A percentile compares a stretch with the other conserved stretches of the same genome.
These are phyloP conservation scores for Solanum chiquidenum DNA, from an alignment of 257 asterid genomes.

Conservation along the genomic window DNA sequence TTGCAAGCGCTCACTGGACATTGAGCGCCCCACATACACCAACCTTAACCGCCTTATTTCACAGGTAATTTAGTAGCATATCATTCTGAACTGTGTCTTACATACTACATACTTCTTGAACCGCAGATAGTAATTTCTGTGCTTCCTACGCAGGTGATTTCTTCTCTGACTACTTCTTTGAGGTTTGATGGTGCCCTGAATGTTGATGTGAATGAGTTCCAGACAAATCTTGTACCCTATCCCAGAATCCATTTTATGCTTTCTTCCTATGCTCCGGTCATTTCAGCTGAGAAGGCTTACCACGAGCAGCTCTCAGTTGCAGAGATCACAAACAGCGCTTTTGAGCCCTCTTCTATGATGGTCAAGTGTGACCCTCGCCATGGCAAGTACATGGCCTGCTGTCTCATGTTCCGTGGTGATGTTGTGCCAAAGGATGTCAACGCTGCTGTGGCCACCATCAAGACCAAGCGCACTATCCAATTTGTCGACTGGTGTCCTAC, in stretches of 20 bases:
- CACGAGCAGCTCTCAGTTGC: conserved; percentile 19
- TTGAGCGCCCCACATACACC: conserved; percentile 18
- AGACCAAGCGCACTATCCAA: conserved; percentile 20
- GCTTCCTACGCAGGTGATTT: conserved; percentile 8
- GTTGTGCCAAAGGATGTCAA: conserved; percentile 20
- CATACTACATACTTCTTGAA: background rate
- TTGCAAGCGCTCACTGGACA: background rate
- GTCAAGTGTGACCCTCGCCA: conserved; percentile 22
- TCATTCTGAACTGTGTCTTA: background rate
- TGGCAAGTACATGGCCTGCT: conserved; percentile 22
- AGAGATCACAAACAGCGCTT: conserved; percentile 17
- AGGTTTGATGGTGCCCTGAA: conserved; percentile 23
- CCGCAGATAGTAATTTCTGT: background rate
- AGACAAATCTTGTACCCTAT: conserved; percentile 17
- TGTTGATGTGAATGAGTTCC: conserved; percentile 20
- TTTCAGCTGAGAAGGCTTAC: conserved; percentile 17
- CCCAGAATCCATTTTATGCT: conserved; percentile 16
- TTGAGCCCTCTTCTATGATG: conserved; percentile 22
- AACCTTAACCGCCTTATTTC: conserved; percentile 21
- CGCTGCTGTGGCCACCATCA: conserved; percentile 20
- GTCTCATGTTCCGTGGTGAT: conserved; percentile 18
- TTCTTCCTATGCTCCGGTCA: conserved; percentile 17
- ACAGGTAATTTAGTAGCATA: conserved; percentile 2
- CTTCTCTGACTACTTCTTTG: conserved; percentile 18
- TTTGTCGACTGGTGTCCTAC: conserved; percentile 21